Evolutionary conservation across 2,329 filamentous ascomycete species (phyloP).

Genomic region (Simplicillium aogashimaense): DNA sequence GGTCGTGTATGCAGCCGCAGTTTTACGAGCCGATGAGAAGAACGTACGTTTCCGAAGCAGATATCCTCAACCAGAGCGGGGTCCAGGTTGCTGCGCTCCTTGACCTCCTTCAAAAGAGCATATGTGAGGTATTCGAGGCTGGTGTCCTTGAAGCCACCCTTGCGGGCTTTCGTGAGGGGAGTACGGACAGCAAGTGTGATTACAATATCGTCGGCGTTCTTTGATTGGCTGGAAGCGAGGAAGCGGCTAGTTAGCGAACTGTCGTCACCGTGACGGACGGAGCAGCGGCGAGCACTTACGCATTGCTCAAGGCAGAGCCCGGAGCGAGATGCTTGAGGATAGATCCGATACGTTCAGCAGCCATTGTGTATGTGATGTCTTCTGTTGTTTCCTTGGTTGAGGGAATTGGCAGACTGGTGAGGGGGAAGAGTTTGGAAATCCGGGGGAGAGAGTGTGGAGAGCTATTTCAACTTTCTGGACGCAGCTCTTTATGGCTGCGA

Average conservation of each 20-base stretch:
- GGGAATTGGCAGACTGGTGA: constrained; percentile 1
- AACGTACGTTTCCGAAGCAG: constrained; percentile 78
- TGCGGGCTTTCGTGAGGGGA: constrained; percentile 76
- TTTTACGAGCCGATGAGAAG: too few relatives aligned
- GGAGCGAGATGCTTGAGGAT: constrained; percentile 81
- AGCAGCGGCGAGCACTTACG: constrained; percentile 48
- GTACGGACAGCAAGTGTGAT: constrained; percentile 89
- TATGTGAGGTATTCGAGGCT: constrained; percentile 79
- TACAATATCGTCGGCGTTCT: constrained; percentile 93
- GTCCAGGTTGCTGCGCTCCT: constrained; percentile 65
- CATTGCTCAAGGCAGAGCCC: constrained; percentile 58
- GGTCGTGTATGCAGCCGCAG: too few relatives aligned
- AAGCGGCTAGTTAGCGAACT: constrained; percentile 5
- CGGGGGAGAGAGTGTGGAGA: background rate
- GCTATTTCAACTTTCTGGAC: too few relatives aligned
- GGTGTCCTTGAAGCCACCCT: constrained; percentile 94
- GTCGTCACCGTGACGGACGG: background rate
- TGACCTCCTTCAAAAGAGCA: constrained; percentile 68
- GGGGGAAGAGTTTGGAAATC: constrained; percentile 1
- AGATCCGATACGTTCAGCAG: constrained; percentile 74
- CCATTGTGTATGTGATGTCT: constrained; percentile 43
- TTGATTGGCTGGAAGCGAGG: constrained; percentile 57
- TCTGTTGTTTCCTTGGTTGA: too few relatives aligned
- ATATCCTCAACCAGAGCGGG: constrained; percentile 80
- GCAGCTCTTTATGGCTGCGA: too few relatives aligned